Conservation (phyloP, 306 rosid species). For the Rosa multiflora region DNA sequence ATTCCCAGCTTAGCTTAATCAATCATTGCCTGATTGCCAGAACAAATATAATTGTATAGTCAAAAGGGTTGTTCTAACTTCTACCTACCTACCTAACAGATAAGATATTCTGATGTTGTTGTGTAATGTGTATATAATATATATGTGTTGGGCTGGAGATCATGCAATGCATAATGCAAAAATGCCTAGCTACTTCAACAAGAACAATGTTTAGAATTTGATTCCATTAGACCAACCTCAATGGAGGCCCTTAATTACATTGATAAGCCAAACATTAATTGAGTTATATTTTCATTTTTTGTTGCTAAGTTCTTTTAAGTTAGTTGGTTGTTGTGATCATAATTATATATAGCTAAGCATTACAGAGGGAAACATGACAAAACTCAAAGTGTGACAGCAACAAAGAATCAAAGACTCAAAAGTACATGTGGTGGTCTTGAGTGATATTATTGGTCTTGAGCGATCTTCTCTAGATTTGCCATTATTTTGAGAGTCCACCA, state of each 20-base stretch:
- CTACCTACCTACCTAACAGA: neutral
- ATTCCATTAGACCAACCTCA: neutral
- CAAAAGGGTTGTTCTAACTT: constrained; percentile 7
- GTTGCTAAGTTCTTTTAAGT: neutral
- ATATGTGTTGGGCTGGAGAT: neutral
- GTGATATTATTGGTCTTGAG: too few relatives aligned
- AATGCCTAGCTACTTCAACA: neutral
- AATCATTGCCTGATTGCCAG: neutral
- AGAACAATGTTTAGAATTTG: neutral
- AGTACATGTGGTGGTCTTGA: too few relatives aligned
- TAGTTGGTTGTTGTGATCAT: neutral
- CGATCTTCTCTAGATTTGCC: too few relatives aligned
- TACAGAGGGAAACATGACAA: neutral
- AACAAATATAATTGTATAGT: neutral
- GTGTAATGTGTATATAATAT: neutral
- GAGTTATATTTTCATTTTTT: neutral
- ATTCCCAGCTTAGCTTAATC: neutral
- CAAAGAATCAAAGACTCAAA: neutral
- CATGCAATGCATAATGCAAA: neutral
- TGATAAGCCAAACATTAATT: neutral
- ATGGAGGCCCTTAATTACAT: neutral
- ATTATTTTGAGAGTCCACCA: too few relatives aligned
- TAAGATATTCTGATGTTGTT: neutral
- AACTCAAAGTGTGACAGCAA: neutral
- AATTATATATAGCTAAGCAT: neutral